Base-by-base conservation (phyloP, 768 basidiomycete genomes). In the Calocera cornea region DNA sequence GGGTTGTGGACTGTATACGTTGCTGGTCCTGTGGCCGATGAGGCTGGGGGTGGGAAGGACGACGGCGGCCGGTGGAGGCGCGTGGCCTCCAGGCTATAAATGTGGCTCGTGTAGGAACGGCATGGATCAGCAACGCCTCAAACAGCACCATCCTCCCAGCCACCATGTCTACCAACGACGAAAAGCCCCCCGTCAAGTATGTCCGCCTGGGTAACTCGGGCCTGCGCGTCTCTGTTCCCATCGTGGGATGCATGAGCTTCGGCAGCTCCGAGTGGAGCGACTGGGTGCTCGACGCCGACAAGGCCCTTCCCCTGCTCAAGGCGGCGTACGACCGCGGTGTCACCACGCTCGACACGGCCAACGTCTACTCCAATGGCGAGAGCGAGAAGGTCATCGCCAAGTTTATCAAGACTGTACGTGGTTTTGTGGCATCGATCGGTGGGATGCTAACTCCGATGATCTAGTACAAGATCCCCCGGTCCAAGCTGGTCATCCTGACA, bases 221-320 rank as follows among this genome's bases (percentile, higher is more conserved):
- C 1, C 75, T 85, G 44, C 83, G 87, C 72, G 81, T 88, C 0
- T 87, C 86, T 29, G 83, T 80, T 74, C 79, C 87, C 64, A 86
- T 88, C 44, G 77, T 88, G 0, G 87, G 87, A 0, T 81, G 80
- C 41, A 85, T 86, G 85, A 77, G 79, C n/a, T 87, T 86, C 70
- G 86, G 82, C 29, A 73, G 73, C 11, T 76, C 80, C 14, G 78
- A 81, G 14, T 86, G 85, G 82, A 80, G 83, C 70, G 72, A 74
- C 2, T 85, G 84, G 84, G 79, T 84, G 8, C 69, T 84, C 1
- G 75, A 73, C 8, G 82, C 84, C 67, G 80, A 82, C 31, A 82
- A 83, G 67, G 79, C 77, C 0, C 76, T 82, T 27, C 77, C 83
- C 69, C 84, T 85, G 67, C 81, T 86, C 73, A 83, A 84, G 73